These are phyloP conservation scores for Hemisphaericaspora nanyangensis DNA, from an alignment of 805 yeast genomes.

Conservation along the genomic window DNA sequence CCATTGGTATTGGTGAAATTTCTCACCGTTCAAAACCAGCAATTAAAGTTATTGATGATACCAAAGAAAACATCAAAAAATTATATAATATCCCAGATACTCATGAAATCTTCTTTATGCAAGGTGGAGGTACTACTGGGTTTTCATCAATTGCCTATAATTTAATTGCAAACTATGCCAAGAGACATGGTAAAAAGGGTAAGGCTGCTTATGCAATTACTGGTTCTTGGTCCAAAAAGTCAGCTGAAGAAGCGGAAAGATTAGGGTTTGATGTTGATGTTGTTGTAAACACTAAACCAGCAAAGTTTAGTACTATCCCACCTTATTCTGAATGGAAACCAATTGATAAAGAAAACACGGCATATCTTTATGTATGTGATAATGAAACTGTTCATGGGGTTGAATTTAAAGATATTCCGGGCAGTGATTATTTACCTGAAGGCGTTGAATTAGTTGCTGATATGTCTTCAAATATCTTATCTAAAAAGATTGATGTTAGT, in stretches of 20 bases:
- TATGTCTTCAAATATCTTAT: conserved; percentile 88
- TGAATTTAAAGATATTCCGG: conserved; percentile 60
- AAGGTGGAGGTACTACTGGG: conserved; percentile 98
- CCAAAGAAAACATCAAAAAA: conserved; percentile 63
- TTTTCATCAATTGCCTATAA: conserved; percentile 86
- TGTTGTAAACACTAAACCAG: conserved; percentile 60
- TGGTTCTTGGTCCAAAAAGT: conserved; percentile 91
- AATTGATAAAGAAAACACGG: conserved; percentile 54
- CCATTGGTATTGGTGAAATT: conserved; percentile 91
- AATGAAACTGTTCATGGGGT: conserved; percentile 97
- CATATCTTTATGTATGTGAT: conserved; percentile 89
- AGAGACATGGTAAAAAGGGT: conserved; percentile 70
- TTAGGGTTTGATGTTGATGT: conserved; percentile 73
- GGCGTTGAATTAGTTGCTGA: conserved; percentile 86
- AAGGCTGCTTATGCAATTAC: conserved; percentile 84
- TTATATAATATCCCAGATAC: conserved; percentile 80
- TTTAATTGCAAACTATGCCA: conserved; percentile 69
- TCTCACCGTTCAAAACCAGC: conserved; percentile 93
- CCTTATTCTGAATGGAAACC: conserved; percentile 60
- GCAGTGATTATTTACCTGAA: conserved; percentile 52
- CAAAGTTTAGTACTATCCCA: conserved; percentile 67
- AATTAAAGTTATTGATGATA: conserved; percentile 64
- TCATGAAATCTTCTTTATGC: conserved; percentile 91
- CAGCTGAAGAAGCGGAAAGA: conserved; percentile 82
- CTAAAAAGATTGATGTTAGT: conserved; percentile 74